A percentile compares a stretch with the other conserved stretches of the same genome.
Evolutionary conservation across 2,329 filamentous ascomycete genomes (phyloP).

Genomic region (Sporothrix luriei): DNA sequence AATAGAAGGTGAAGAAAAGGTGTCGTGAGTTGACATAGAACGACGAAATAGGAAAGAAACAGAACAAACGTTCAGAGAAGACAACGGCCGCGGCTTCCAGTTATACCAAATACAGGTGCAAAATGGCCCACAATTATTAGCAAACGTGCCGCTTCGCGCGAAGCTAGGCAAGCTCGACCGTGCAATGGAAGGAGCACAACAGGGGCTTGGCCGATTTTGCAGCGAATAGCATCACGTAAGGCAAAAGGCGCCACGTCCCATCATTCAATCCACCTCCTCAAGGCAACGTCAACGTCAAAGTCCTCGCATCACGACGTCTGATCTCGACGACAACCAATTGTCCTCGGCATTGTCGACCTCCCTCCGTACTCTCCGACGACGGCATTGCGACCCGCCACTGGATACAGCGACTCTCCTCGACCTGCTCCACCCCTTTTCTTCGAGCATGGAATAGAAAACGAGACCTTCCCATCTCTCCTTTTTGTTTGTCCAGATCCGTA

Average conservation of each 20-base stretch:
- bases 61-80: background rate
- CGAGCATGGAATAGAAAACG: slow-evolving; percentile 12
- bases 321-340: background rate
- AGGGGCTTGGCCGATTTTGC: slow-evolving; percentile 14
- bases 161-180: slow-evolving; percentile 15
- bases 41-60: background rate
- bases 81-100: background rate
- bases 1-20: background rate
- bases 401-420: background rate
- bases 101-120: background rate
- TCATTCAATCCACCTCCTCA: background rate
- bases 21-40: background rate
- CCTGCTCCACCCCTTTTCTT: background rate
- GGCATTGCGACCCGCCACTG: background rate
- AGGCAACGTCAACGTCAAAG: background rate
- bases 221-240: background rate
- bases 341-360: background rate
- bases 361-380: background rate
- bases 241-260: slow-evolving; percentile 16
- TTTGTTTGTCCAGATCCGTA: background rate
- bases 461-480: background rate
- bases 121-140: slow-evolving; percentile 7
- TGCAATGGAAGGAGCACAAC: slow-evolving; percentile 3
- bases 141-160: background rate
- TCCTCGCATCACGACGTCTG: slow-evolving; percentile 7